Evolutionary conservation across 441 rosid genomes (phyloP), one percentile per base, ranked within the genome.

Genomic region (Adansonia grandidieri): DNA sequence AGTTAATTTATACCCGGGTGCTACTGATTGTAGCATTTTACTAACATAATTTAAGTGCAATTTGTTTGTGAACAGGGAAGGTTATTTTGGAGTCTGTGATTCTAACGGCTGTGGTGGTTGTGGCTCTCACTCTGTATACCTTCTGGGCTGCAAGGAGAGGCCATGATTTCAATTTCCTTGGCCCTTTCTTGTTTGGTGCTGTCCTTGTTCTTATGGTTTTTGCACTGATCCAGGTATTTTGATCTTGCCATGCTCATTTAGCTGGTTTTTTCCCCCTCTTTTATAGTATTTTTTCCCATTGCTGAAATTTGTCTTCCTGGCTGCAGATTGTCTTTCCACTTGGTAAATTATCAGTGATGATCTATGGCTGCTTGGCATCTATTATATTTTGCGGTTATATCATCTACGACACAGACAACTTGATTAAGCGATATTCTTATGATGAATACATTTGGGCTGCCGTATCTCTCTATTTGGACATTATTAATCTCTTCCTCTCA

Each of bases 131-230:
- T 0, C 74, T 91, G 2, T 95, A 92, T 87, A 95, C 99, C 11
- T 95, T 95, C 82, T 95, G 98, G 98, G 99, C 97, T 0, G 97
- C 97, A 0, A 86, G 85, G 76, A 89, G 89, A 85, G 98, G 99
- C 78, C 86, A 93, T 63, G 97, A 93, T 82, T 96, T 96, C 79
- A 91, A 71, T 71, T 96, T 93, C 84, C 95, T 95, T 10, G 97
- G 99, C 4, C 99, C 97, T 24, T 93, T 95, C 86, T 83, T 93
- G 84, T 93, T 90, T 76, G 98, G 93, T 73, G 91, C 95, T 1
- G 0, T 96, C 73, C 70, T 92, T 5, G 87, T 92, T 77, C 91
- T 93, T 10, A 77, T 93, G 62, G 87, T 92, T 20, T 93, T 93
- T 78, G 87, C 88, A 24, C 15, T 92, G n/a, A 90, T 96, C 57